These are phyloP conservation scores for Cutaneotrichosporon sp. DNA, from an alignment of 1,284 basidiomycete genomes.

Conservation along the genomic window DNA sequence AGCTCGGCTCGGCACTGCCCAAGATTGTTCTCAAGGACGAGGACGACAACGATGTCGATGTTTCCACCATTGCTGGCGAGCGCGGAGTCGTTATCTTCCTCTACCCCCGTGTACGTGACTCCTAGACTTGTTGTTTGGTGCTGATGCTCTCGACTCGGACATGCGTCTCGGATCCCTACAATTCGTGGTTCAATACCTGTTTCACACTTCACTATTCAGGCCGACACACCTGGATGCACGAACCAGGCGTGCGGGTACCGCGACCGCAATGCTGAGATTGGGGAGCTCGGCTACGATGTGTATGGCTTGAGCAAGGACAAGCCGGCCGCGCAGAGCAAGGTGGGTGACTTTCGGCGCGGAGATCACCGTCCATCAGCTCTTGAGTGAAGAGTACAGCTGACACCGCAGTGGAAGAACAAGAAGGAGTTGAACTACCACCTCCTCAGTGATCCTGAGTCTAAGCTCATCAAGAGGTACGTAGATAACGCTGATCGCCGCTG, in stretches of 20 bases:
- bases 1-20: slow-evolving; percentile 73
- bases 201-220: slow-evolving; percentile 37
- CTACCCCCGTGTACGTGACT: slow-evolving; percentile 47
- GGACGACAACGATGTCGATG: slow-evolving; percentile 46
- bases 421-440: slow-evolving; percentile 78
- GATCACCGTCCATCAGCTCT: too few relatives aligned
- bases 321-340: slow-evolving; percentile 73
- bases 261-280: slow-evolving; percentile 72
- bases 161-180: neutral
- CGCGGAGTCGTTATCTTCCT: slow-evolving; percentile 78
- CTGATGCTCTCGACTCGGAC: too few relatives aligned
- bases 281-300: slow-evolving; percentile 63
- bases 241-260: slow-evolving; percentile 84
- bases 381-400: slow-evolving; percentile 5
- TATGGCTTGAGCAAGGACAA: slow-evolving; percentile 82
- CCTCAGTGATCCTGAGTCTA: slow-evolving; percentile 77
- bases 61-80: slow-evolving; percentile 51
- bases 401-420: slow-evolving; percentile 50
- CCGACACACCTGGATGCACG: slow-evolving; percentile 66
- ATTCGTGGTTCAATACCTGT: neutral
- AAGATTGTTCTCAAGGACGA: slow-evolving; percentile 66
- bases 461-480: slow-evolving; percentile 62
- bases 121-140: neutral
- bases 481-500: neutral
- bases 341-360: too few relatives aligned